Evolutionary conservation across 169 alveolate species (phyloP).

Genomic region (Plasmodium vinckei): DNA sequence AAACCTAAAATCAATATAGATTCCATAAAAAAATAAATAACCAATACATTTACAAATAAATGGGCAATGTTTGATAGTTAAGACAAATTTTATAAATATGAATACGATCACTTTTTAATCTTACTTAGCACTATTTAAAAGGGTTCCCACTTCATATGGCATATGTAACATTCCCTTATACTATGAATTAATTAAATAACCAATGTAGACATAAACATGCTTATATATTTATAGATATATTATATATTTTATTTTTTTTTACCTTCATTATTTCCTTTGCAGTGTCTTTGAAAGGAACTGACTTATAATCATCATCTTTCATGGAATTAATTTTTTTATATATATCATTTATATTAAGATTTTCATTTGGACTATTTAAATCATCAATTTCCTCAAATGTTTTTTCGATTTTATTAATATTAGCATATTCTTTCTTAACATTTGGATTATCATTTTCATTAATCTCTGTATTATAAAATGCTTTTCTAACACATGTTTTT

Average conservation of each 20-base stretch:
- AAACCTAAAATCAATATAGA: conserved; percentile 4
- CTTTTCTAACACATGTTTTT: conserved; percentile 33
- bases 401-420: conserved; percentile 64
- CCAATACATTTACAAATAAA: background rate
- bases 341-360: conserved; percentile 37
- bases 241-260: background rate
- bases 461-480: conserved; percentile 51
- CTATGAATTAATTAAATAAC: conserved; percentile 29
- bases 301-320: conserved; percentile 19
- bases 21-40: background rate
- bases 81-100: background rate
- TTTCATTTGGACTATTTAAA: conserved; percentile 36
- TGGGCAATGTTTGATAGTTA: background rate
- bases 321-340: conserved; percentile 52
- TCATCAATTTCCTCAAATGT: conserved; percentile 57
- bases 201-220: background rate
- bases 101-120: background rate
- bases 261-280: conserved; percentile 66
- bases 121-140: conserved; percentile 34
- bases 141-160: conserved; percentile 36
- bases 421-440: conserved; percentile 32
- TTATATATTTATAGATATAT: background rate
- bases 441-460: conserved; percentile 28
- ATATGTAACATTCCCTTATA: conserved; percentile 63
- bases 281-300: conserved; percentile 53